These are phyloP conservation scores for Neonectria neomacrospora DNA, from an alignment of 2,329 filamentous ascomycete species.

Conservation along the genomic window DNA sequence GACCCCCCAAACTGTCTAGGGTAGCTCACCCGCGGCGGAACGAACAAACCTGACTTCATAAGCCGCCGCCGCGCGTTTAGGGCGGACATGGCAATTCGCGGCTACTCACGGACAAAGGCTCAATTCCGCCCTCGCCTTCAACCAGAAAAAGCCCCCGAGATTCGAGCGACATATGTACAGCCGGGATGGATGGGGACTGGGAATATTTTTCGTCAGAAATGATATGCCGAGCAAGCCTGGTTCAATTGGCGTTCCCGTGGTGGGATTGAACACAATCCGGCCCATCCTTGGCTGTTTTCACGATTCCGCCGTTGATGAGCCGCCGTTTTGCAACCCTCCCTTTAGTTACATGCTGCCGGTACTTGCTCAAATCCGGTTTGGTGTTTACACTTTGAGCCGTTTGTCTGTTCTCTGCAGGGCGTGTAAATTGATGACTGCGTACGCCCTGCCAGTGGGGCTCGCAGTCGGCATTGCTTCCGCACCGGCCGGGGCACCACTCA, in stretches of 20 bases:
- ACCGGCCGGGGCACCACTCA: conserved; percentile 12
- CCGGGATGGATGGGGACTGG: neutral
- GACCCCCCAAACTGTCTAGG: conserved; percentile 6
- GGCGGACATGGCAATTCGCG: conserved; percentile 39
- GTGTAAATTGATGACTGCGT: neutral
- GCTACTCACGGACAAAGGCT: conserved; percentile 34
- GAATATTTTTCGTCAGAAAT: neutral
- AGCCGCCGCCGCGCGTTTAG: conserved; percentile 26
- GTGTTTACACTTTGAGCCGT: conserved; percentile 1
- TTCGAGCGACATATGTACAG: neutral
- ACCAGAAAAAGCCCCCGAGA: neutral
- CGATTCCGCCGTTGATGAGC: neutral
- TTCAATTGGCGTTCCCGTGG: conserved; percentile 5
- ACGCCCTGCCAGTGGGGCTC: conserved; percentile 21
- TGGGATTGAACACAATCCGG: neutral
- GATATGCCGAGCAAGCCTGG: neutral
- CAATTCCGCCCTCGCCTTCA: conserved; percentile 36
- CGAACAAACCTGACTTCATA: conserved; percentile 12
- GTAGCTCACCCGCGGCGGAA: conserved; percentile 7
- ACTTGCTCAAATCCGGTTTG: neutral
- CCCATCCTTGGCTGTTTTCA: neutral
- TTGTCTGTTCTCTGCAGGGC: neutral
- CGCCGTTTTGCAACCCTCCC: neutral
- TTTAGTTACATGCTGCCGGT: neutral
- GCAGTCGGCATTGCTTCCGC: conserved; percentile 24